A percentile compares a stretch with the other conserved stretches of the same genome.
Conservation (phyloP, 108 stramenopile genomes). For the Epipyxis sp. region DNA sequence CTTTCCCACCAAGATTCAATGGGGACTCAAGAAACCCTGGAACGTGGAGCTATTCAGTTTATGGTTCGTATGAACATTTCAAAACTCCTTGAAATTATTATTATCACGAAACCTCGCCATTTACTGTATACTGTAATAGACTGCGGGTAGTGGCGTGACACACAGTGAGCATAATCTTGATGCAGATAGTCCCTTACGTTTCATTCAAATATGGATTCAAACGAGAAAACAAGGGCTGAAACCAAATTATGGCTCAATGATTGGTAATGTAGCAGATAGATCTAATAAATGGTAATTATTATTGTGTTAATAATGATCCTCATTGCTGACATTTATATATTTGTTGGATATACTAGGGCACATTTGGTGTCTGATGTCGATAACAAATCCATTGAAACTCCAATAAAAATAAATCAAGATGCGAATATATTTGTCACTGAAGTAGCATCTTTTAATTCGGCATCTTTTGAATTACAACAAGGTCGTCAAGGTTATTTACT, state of each 20-base stretch:
- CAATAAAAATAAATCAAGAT: slow-evolving; percentile 67
- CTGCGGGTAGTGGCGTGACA: slow-evolving; percentile 67
- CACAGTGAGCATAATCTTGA: slow-evolving; percentile 69
- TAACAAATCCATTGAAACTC: not conserved
- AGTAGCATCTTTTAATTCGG: slow-evolving; percentile 52
- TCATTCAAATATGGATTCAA: slow-evolving; percentile 78
- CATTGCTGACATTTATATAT: no score
- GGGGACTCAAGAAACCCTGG: slow-evolving; percentile 68
- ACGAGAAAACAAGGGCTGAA: slow-evolving; percentile 53
- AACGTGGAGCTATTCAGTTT: slow-evolving; percentile 64
- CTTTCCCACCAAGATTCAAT: slow-evolving; percentile 70
- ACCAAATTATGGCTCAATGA: slow-evolving; percentile 55
- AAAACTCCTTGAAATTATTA: no score
- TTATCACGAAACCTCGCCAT: no score
- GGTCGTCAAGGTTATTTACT: slow-evolving; percentile 69
- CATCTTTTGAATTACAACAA: slow-evolving; percentile 35
- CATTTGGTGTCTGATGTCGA: slow-evolving; percentile 7
- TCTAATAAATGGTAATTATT: slow-evolving; percentile 1
- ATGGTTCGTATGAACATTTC: no score
- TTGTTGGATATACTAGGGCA: no score
- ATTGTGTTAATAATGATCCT: no score
- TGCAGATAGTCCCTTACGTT: slow-evolving; percentile 59
- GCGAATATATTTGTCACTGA: slow-evolving; percentile 63
- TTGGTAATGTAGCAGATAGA: not conserved
- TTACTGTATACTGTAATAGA: no score